Evolutionary conservation across 495 filamentous ascomycete genomes (phyloP).

Genomic region (Aspergillus campestris): DNA sequence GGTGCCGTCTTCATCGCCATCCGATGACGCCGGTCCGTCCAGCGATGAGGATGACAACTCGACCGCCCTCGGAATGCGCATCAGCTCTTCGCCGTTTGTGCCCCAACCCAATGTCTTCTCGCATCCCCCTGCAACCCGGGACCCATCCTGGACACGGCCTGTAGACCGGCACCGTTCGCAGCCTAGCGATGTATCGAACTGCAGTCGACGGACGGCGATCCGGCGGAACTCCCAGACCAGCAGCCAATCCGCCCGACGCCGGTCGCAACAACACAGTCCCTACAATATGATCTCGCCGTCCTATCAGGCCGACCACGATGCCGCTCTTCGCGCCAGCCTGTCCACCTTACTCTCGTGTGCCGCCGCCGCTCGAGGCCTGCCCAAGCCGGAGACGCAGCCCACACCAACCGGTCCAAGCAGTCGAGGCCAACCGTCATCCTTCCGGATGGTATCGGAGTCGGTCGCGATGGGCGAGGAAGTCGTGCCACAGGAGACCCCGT

Average conservation of each 20-base stretch:
- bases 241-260: conserved; percentile 20
- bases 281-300: conserved; percentile 64
- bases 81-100: conserved; percentile 55
- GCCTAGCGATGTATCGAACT: conserved; percentile 30
- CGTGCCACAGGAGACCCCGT: conserved; percentile 14
- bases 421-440: conserved; percentile 24
- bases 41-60: conserved; percentile 69
- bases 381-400: conserved; percentile 49
- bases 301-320: conserved; percentile 82
- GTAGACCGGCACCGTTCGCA: conserved; percentile 35
- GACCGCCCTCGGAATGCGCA: conserved; percentile 65
- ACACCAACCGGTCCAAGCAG: conserved; percentile 15
- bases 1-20: conserved; percentile 23
- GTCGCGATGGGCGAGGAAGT: conserved; percentile 51
- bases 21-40: conserved; percentile 39
- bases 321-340: conserved; percentile 81
- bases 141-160: conserved; percentile 40
- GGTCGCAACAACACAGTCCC: conserved; percentile 38
- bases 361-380: conserved; percentile 73
- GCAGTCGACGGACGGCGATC: conserved; percentile 29
- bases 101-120: conserved; percentile 88
- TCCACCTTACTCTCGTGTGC: conserved; percentile 93
- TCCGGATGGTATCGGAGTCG: conserved; percentile 67
- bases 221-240: conserved; percentile 30
- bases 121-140: conserved; percentile 60